phyloP scores from a whole-genome alignment of 2,329 filamentous ascomycete species.

The Beauveria sp. region DNA sequence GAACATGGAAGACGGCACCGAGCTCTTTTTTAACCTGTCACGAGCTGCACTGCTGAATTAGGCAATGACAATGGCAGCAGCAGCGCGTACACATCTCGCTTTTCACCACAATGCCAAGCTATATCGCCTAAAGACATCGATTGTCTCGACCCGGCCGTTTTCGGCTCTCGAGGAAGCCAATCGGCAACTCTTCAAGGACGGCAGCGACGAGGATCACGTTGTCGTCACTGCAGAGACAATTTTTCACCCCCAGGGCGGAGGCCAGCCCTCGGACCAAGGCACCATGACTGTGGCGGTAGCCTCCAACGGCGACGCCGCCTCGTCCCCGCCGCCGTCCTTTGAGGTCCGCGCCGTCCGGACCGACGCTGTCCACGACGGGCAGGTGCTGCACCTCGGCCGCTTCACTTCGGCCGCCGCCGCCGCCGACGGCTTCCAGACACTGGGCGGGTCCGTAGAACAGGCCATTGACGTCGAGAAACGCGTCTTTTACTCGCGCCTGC shows the following conservation, averaged over 20 bases:
- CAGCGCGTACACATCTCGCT: conserved; percentile 32
- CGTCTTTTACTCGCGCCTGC: conserved; percentile 56
- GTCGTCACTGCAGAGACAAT: conserved; percentile 59
- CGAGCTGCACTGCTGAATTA: not conserved
- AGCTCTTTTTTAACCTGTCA: not conserved
- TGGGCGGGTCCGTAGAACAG: conserved; percentile 43
- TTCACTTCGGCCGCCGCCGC: conserved; percentile 30
- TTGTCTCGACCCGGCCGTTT: conserved; percentile 42
- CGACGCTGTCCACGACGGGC: conserved; percentile 39
- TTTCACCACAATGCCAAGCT: conserved; percentile 38
- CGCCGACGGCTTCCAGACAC: conserved; percentile 24
- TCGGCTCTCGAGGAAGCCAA: conserved; percentile 42
- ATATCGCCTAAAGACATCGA: conserved; percentile 32
- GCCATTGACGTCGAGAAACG: conserved; percentile 53
- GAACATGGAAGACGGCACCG: not conserved
- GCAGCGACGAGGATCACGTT: conserved; percentile 42
- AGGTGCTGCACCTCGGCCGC: conserved; percentile 59
- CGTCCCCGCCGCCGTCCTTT: conserved; percentile 29
- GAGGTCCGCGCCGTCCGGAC: conserved; percentile 50
- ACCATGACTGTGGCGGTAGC: conserved; percentile 33
- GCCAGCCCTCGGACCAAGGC: conserved; percentile 63
- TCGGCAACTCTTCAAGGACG: conserved; percentile 51
- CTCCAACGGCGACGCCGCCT: conserved; percentile 11
- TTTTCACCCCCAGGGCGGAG: conserved; percentile 69
- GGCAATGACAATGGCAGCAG: conserved; percentile 11